Evolutionary conservation across 371 early-diverging fungal genomes (phyloP), one percentile per base, ranked within the genome.

Genomic region (Mortierella polycephala): DNA sequence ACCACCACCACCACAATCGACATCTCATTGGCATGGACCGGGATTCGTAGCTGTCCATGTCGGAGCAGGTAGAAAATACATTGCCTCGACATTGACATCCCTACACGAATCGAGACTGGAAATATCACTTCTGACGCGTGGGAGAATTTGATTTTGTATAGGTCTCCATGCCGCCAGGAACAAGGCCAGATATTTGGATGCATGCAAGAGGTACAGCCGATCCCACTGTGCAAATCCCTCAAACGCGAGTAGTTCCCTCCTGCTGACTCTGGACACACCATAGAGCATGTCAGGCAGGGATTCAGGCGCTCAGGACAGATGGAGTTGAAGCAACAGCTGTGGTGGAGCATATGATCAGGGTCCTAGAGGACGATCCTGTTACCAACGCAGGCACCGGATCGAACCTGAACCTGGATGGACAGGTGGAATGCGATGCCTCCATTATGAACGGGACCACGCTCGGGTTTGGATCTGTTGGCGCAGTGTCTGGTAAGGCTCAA

Each of bases 371-470:
- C 57, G 83, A 83, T 42, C 85, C 85, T 4, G 58, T 79, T 14
- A 87, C 89, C 16, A 89, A 89, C 61, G 86, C 89, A 61, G 83
- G 88, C 9, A 82, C 64, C 30, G 97, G 96, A 1, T 93, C 95
- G 0, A 96, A 96, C 74, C 84, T 96, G 39, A 92, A 90, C n/a
- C 68, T 91, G 1, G 68, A 82, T 2, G 95, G 94, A 0, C 83
- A 82, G 1, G 94, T 96, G 6, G 95, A 96, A 77, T 95, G 95
- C 69, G 97, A 96, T 75, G 97, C 97, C 13, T 81, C 92, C 42
- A 74, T 95, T n/a, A 95, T 95, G 96, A 81, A 89, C 64, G 89
- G 88, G 0, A 67, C 75, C n/a, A 81, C 81, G 0, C 85, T 88
- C 3, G 81, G 83, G 7, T 95, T 93, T 86, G 95, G 94, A 1